Evolutionary conservation across 352 stramenopile genomes (phyloP), one percentile per base, ranked within the genome.

Genomic region (Phytophthora colocasiae): DNA sequence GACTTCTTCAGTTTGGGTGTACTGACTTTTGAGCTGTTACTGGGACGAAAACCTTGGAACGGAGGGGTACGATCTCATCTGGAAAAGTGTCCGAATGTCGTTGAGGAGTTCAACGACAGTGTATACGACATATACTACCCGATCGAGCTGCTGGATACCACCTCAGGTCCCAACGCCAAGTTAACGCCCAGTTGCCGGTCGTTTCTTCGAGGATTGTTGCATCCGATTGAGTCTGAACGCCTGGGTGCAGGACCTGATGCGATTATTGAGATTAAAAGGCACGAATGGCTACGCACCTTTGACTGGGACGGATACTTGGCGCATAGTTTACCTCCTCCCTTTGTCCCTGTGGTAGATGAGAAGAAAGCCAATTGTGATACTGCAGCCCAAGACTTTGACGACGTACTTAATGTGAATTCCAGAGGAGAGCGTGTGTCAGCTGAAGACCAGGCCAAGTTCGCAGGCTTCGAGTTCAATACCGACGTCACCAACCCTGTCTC

Each of bases 1-100:
- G 85, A 94, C 46, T 87, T 90, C 26, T 94, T 89, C 56, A 80
- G 78, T 32, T 62, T 91, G 17, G 85, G 83, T 0, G 68, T 92
- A n/a, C 63, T 90, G 24, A 51, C 73, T 0, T 83, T 77, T 27
- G 83, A 92, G 36, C 52, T 94, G 10, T 6, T 90, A 8, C 74
- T 86, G 32, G 69, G 71, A 11, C 73, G 68, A 38, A 73, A 73
- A 15, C 80, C 82, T 15, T 92, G 79, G 80, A 66, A 59, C 1
- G 69, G 60, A 3, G 63, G 67, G 0, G 72, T 83, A 0, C 60
- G 73, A 2, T 64, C 58, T 7, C 64, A 79, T 1, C 60, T 89
- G 3, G 75, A 85, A 10, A 74, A 61, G 6, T 71, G 52, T 17
- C 69, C 69, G 0, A 41, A 73, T 1, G 58, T 81, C 14, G 48